Base-by-base conservation (phyloP, 2,329 filamentous ascomycete genomes). In the Trichophyton benhamiae region DNA sequence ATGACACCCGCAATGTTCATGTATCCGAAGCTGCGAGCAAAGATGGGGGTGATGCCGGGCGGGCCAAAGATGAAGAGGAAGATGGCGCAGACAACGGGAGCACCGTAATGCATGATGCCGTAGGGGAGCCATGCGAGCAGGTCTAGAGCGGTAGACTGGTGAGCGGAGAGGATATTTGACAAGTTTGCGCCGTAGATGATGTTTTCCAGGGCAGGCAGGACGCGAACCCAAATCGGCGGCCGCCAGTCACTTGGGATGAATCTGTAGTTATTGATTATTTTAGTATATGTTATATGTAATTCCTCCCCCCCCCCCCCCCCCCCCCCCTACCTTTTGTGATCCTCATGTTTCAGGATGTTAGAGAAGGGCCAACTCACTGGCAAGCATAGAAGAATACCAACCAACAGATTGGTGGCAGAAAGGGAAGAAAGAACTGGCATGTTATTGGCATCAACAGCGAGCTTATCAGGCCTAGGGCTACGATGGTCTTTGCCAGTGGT, bases 161-260 rank as follows among this genome's bases (percentile, higher is more conserved):
- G 89, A 53, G 89, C 89, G 13, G 91, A 95, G 60, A 97, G 83
- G 69, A 96, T 95, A 74, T 96, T 96, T 77, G 90, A 95, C 62
- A 96, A 81, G 76, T 96, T 96, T 65, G 91, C 91, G 68, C 92
- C 92, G 72, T 96, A 97, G 38, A 97, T 82, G 65, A 97, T 94
- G 74, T 97, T 96, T 77, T 97, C 92, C 65, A 97, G 83, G 17
- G 92, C 90, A 3, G 92, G 92, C 41, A 97, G 82, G 30, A 97
- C 90, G 70, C 91, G 90, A 66, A 96, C 92, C 89, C 91, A 96
- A 69, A 96, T 96, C 65, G 90, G 87, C 63, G 91, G 91, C 67
- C 92, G 86, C 78, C 91, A 94, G 71, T 92, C 88, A 67, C 85
- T 83, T 42, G 90, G 88, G 68, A 96, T 91, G 77, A 95, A 96